phyloP scores from a whole-genome alignment of 352 stramenopile genomes.

The Globisporangium carolinianum region DNA sequence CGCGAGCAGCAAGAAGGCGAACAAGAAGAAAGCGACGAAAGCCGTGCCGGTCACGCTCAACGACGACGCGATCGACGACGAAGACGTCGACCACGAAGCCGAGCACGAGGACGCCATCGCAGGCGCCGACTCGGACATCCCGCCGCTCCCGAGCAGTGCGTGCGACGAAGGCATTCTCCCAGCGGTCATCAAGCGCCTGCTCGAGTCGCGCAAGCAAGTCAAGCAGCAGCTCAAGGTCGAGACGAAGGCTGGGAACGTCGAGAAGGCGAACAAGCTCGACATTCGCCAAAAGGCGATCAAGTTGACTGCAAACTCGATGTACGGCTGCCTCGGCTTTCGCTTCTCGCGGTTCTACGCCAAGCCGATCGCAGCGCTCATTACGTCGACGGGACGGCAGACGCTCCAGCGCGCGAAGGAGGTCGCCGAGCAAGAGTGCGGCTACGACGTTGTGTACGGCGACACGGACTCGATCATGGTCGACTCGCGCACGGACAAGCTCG shows the following conservation, averaged over 20 bases:
- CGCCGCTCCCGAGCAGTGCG: constrained; percentile 68
- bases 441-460: constrained; percentile 99
- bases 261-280: constrained; percentile 90
- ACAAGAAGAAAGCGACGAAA: constrained; percentile 44
- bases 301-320: constrained; percentile 99
- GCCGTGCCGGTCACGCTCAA: constrained; percentile 42
- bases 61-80: constrained; percentile 70
- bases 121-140: constrained; percentile 75
- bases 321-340: constrained; percentile 99
- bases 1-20: constrained; percentile 5
- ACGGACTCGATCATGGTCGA: constrained; percentile 99
- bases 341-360: constrained; percentile 98
- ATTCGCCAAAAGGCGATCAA: constrained; percentile 99
- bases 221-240: constrained; percentile 97
- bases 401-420: constrained; percentile 97
- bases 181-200: constrained; percentile 95
- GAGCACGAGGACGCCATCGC: constrained; percentile 41
- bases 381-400: constrained; percentile 96
- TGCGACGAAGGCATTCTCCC: constrained; percentile 91
- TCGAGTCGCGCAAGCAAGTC: constrained; percentile 96
- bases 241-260: constrained; percentile 80
- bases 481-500: constrained; percentile 89
- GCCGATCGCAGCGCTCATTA: constrained; percentile 98
- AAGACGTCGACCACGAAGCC: constrained; percentile 68
- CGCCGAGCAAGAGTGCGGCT: constrained; percentile 93